These are phyloP conservation scores for Claviceps spartinae DNA, from an alignment of 2,329 filamentous ascomycete genomes.

Conservation along the genomic window DNA sequence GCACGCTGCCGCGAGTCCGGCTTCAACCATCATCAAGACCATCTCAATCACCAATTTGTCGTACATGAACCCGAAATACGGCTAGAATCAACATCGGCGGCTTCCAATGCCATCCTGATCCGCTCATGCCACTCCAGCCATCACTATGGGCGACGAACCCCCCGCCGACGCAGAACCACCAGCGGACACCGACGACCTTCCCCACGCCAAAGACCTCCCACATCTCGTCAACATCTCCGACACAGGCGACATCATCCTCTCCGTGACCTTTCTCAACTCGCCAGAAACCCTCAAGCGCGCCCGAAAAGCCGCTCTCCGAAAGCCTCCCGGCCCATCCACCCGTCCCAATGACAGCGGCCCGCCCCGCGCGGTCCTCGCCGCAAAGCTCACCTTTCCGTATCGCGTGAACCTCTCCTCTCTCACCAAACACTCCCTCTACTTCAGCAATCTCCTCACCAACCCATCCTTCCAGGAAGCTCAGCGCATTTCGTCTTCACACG, in stretches of 20 bases:
- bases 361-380: constrained; percentile 16
- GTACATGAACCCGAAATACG: not conserved
- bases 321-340: constrained; percentile 14
- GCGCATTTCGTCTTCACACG: constrained; percentile 37
- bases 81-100: not conserved
- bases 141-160: constrained; percentile 2
- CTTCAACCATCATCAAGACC: no score
- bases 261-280: constrained; percentile 51
- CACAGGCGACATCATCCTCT: constrained; percentile 51
- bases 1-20: no score
- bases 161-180: constrained; percentile 6
- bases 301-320: constrained; percentile 21
- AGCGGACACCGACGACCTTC: not conserved
- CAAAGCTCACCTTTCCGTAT: constrained; percentile 34
- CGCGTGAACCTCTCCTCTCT: constrained; percentile 45
- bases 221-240: constrained; percentile 36
- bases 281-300: constrained; percentile 33
- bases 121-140: not conserved
- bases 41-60: no score
- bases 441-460: constrained; percentile 51
- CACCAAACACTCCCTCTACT: constrained; percentile 53
- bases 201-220: constrained; percentile 5
- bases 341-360: not conserved
- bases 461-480: constrained; percentile 49
- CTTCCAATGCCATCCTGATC: not conserved